phyloP scores from a whole-genome alignment of 768 basidiomycete genomes.

The Boletus sensibilis region DNA sequence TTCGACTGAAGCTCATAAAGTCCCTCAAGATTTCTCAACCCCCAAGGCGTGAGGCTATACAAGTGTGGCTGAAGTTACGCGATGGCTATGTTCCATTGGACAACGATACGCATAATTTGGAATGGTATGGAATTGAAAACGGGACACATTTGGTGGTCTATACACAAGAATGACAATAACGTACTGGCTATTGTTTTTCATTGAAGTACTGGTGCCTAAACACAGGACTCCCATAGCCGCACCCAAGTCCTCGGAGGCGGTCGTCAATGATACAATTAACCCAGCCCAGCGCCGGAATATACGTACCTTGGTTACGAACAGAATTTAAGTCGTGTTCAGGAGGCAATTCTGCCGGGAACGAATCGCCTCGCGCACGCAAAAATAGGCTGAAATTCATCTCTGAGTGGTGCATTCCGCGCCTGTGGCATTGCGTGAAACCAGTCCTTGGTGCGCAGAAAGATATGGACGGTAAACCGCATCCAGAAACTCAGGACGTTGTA shows the following conservation, averaged over 20 bases:
- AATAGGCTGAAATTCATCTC: constrained; percentile 1
- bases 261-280: constrained; percentile 7
- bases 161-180: constrained; percentile 15
- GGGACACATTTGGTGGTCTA: constrained; percentile 37
- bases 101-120: constrained; percentile 53
- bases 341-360: neutral
- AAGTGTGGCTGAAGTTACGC: constrained; percentile 57
- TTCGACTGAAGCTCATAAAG: constrained; percentile 66
- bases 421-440: constrained; percentile 8
- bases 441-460: constrained; percentile 15
- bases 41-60: constrained; percentile 35
- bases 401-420: constrained; percentile 3
- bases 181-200: neutral
- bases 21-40: constrained; percentile 30
- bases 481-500: constrained; percentile 20
- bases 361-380: constrained; percentile 6
- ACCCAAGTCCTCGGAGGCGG: constrained; percentile 3
- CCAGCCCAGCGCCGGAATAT: neutral
- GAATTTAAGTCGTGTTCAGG: neutral
- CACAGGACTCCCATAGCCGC: constrained; percentile 15
- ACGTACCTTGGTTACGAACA: constrained; percentile 19
- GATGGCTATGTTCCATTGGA: constrained; percentile 52
- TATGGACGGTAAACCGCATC: constrained; percentile 2
- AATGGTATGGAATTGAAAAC: constrained; percentile 73
- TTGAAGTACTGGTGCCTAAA: neutral